Evolutionary conservation across 73 alveolate species (phyloP).

Genomic region (Tetrahymena thermophila): DNA sequence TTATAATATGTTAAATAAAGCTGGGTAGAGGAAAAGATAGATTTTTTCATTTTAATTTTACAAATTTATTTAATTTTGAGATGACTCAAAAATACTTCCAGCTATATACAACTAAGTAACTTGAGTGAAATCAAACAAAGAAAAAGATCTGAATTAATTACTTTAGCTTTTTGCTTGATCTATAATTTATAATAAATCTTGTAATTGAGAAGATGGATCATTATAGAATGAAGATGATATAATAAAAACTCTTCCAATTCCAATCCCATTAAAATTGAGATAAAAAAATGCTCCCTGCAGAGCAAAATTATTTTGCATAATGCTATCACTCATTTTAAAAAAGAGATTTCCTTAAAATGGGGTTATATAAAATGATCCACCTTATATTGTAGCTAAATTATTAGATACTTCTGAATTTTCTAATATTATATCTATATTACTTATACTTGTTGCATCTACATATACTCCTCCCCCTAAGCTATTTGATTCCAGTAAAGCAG

Average conservation of each 20-base stretch:
- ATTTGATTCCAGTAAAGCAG: neutral
- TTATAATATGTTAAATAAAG: neutral
- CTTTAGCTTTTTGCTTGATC: neutral
- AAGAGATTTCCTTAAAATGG: neutral
- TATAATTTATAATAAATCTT: neutral
- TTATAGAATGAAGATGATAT: neutral
- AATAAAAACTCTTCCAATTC: neutral
- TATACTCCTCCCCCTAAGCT: neutral
- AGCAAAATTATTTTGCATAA: neutral
- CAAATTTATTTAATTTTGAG: neutral
- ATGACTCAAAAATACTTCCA: neutral
- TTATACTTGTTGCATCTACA: neutral
- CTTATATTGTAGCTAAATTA: neutral
- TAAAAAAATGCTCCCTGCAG: neutral
- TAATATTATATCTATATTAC: neutral
- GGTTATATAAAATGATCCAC: neutral
- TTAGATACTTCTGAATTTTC: neutral
- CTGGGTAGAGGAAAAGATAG: neutral
- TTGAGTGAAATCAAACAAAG: neutral
- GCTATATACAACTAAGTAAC: neutral
- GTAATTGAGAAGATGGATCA: neutral
- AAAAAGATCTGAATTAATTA: neutral
- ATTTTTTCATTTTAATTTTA: neutral
- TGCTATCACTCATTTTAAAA: neutral
- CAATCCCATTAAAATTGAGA: neutral